phyloP scores from a whole-genome alignment of 75 land plant species.

The Selaginella moellendorffii region DNA sequence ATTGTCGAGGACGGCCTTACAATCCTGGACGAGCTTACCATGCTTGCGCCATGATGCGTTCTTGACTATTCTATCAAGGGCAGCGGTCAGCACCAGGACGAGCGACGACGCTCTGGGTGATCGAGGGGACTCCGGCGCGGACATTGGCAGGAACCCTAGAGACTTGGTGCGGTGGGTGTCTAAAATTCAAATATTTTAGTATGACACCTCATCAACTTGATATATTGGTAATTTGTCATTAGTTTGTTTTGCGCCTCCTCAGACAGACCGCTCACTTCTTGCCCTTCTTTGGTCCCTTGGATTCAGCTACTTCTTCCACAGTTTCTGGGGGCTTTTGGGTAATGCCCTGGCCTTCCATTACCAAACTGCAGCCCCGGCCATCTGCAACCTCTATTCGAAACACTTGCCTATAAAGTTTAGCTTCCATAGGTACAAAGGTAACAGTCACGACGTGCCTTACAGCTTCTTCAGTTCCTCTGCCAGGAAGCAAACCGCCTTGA shows the following conservation, averaged over 20 bases:
- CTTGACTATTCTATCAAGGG: conserved; percentile 65
- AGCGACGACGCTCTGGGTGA: neutral
- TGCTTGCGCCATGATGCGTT: conserved; percentile 77
- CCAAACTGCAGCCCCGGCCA: conserved; percentile 2
- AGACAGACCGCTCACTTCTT: no score
- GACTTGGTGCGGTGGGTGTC: neutral
- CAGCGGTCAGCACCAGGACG: conserved; percentile 42
- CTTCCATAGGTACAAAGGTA: neutral
- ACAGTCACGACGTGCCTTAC: neutral
- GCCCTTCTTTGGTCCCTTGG: neutral
- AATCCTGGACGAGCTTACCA: conserved; percentile 38
- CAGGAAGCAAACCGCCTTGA: neutral
- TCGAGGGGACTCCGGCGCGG: neutral
- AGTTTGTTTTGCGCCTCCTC: no score
- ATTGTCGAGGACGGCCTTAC: conserved; percentile 50
- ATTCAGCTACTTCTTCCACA: neutral
- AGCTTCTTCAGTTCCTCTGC: neutral
- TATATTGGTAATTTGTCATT: no score
- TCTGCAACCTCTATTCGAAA: neutral
- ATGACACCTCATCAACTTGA: neutral
- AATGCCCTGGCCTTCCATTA: conserved; percentile 5
- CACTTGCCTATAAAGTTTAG: conserved; percentile 2
- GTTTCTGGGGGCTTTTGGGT: neutral
- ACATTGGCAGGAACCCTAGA: neutral
- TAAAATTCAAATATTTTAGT: neutral